Base-by-base conservation (phyloP, 176 grass and related monocot species). In the Oryza australiensis region DNA sequence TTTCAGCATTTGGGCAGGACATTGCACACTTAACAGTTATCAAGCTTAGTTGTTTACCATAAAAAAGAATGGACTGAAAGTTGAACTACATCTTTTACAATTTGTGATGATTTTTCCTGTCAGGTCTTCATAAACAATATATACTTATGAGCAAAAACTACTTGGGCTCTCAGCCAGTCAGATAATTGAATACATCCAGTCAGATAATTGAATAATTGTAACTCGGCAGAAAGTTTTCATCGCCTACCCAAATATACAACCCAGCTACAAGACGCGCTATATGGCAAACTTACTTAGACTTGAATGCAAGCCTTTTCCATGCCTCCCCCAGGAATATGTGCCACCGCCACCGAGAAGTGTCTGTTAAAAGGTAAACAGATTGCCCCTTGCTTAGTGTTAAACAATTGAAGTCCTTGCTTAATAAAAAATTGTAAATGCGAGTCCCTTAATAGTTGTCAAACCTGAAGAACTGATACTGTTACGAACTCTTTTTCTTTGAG, bases 341-440 rank as follows among this genome's bases (percentile, higher is more conserved):
- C 95, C 95, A 46, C 90, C 92, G 4, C 95, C 95, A 81, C 95
- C 92, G 64, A 98, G 88, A 88, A 98, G 82, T n/a, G 89, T 82
- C 95, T 95, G 84, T 60, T 80, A 73, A 75, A 60, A 24, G 22
- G 55, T 10, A 60, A 18, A 74, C 29, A 34, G 51, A 26, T 84
- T 15, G 63, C 7, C 30, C 27, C 20, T 81, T 16, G 55, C 28
- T 81, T 26, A 73, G 24, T 63, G 24, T 63, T 53, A 75, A 75
- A 83, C 26, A 77, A 41, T 70, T 63, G 6, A 70, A 62, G 16
- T 81, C 12, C 41, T 33, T 70, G 26, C 34, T 33, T 8, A 71
- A 24, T 7, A 82, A 68, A 81, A 72, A 12, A 20, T n/a, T 23
- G 9, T 77, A 84, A 80, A 32, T 28, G 8, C 22, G 12, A 76